phyloP scores from a whole-genome alignment of 2,329 filamentous ascomycete species.

The Colletotrichum gloeosporioides region DNA sequence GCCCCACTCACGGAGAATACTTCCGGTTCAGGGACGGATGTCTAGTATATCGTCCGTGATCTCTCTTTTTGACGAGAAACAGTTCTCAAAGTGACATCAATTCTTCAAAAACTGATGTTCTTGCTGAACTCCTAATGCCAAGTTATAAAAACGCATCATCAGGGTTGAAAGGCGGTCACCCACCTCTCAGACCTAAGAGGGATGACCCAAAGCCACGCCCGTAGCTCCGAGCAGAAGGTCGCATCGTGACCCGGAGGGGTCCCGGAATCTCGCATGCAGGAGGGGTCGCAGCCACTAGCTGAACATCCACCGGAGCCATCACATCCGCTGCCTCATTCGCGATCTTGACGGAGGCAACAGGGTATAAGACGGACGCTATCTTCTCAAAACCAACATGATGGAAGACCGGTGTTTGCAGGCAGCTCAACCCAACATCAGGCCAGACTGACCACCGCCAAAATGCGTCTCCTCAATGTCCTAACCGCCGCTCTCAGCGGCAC shows the following conservation, averaged over 20 bases:
- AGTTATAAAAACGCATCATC: not conserved
- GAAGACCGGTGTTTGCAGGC: not conserved
- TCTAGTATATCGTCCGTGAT: not conserved
- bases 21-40: constrained; percentile 1
- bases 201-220: not conserved
- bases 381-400: not conserved
- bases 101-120: not conserved
- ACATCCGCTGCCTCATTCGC: not conserved
- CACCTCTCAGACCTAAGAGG: rapidly evolving
- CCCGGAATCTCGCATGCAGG: not conserved
- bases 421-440: not conserved
- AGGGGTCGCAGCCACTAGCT: not conserved
- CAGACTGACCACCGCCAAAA: not conserved
- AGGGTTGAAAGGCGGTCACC: not conserved
- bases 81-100: not conserved
- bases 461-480: not conserved
- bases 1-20: not conserved
- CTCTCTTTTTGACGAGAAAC: not conserved
- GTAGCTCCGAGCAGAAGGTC: not conserved
- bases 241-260: not conserved
- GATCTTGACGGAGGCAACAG: not conserved
- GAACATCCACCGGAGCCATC: not conserved
- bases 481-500: constrained; percentile 1
- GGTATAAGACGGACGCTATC: not conserved
- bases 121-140: rapidly evolving